These are phyloP conservation scores for Wilhelminamyces savonicus DNA, from an alignment of 805 yeast species.

Conservation along the genomic window DNA sequence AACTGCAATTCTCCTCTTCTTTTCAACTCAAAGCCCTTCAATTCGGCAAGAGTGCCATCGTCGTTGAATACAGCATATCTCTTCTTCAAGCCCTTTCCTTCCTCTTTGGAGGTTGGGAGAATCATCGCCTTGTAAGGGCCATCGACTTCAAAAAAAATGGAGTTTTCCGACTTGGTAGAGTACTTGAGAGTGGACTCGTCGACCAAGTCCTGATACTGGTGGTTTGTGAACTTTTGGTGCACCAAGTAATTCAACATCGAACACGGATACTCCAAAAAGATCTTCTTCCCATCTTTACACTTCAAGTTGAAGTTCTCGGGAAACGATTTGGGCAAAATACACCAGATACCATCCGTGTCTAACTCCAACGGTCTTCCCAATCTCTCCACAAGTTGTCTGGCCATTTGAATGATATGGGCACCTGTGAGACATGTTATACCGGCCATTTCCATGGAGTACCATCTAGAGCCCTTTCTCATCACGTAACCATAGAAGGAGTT, in stretches of 20 bases:
- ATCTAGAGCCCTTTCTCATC: constrained; percentile 97
- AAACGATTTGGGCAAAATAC: constrained; percentile 87
- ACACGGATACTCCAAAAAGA: constrained; percentile 85
- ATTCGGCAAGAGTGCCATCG: constrained; percentile 90
- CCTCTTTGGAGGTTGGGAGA: constrained; percentile 94
- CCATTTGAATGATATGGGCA: constrained; percentile 97
- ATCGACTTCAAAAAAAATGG: constrained; percentile 96
- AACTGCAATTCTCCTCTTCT: constrained; percentile 94
- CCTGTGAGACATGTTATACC: constrained; percentile 98
- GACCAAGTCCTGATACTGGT: constrained; percentile 83
- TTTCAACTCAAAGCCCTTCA: constrained; percentile 94
- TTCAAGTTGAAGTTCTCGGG: constrained; percentile 81
- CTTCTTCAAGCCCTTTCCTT: constrained; percentile 93
- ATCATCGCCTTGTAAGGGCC: constrained; percentile 99
- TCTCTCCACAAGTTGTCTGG: constrained; percentile 82
- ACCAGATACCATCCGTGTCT: constrained; percentile 99
- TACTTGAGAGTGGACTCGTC: constrained; percentile 67
- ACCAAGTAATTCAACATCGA: constrained; percentile 93
- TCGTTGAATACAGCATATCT: constrained; percentile 95
- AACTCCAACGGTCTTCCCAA: constrained; percentile 92
- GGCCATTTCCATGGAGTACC: constrained; percentile 99
- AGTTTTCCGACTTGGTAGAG: constrained; percentile 78
- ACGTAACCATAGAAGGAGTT: constrained; percentile 98
- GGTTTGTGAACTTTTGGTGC: constrained; percentile 85
- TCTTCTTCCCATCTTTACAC: constrained; percentile 69